Evolutionary conservation across 768 basidiomycete species (phyloP), one percentile per base, ranked within the genome.

Genomic region (Termitomyces sp.): DNA sequence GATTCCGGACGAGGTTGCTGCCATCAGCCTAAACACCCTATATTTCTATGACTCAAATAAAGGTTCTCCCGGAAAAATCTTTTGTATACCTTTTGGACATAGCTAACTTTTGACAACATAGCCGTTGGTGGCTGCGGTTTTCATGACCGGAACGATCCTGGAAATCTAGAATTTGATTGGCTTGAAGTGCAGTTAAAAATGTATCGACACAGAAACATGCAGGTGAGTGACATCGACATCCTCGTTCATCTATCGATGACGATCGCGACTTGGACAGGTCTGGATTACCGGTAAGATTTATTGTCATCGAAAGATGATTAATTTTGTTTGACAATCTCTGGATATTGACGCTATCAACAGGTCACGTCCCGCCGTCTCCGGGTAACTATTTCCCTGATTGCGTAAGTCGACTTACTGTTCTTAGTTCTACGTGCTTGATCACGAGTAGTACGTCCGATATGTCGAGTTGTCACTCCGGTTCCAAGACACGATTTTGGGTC

Each of bases 41-140:
- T 96, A 92, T 75, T 95, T 92, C 76, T 96, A 90, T 72, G 90
- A 92, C 71, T 86, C 89, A 14, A 95, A 95, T 73, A 91, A 91
- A 77, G 88, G 92, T 89, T 57, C 60, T 78, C 65, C 38, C 43
- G 57, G 47, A 49, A 17, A 15, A 45, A 46, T 20, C 56, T 12
- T 47, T 34, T 36, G 34, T 37, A 31, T 34, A 52, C 42, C 31
- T 56, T 25, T 56, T 36, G 47, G 47, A 53, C 37, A 59, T 69
- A 25, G 32, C 54, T 69, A 56, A 69, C 46, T 31, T 25, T 56
- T 32, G 57, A 34, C 40, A 52, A 45, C n/a, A 17, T 64, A 94
- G 92, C 87, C 65, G 90, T 92, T 46, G 82, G 85, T 66, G 92
- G 92, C 15, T 94, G 93, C 69, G 75, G 76, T 59, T 86, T 79